Evolutionary conservation across 1,139 yeast species (phyloP), one percentile per base, ranked within the genome.

Genomic region (Chernovozyma sophiae-reginae): DNA sequence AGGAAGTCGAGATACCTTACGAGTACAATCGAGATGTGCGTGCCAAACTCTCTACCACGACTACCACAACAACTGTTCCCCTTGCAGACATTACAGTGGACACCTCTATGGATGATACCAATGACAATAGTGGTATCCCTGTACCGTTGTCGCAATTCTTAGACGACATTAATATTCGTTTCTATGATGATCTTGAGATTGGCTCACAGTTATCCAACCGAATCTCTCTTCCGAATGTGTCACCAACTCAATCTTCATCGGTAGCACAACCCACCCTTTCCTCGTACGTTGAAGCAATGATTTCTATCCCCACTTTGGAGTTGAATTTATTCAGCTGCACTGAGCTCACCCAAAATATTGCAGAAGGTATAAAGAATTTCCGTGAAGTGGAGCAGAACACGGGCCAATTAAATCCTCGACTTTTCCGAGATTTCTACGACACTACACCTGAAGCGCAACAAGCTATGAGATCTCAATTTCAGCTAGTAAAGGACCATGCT

Each of bases 241-340:
- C 57, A 0, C 42, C 46, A 10, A 46, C 52, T 1, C 42, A 43
- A n/a, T 38, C 43, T 5, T 31, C 23, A 11, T 52, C 53, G 17
- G 44, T 43, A 2, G 40, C 36, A 3, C 39, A 46, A 1, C 46
- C 49, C 17, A 38, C 41, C 8, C 36, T 48, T 14, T 44, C 39
- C 1, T 74, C 69, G 30, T 71, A 58, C 42, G 53, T 60, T 8
- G 46, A 43, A 28, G 72, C 68, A 1, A 49, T 52, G 16, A 56
- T 56, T 11, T 56, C 53, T 27, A 49, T 67, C 15, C 65, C 68
- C 4, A 48, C 73, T 30, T 48, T 76, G 14, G 79, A 76, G 39
- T 64, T 72, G 40, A 69, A 65, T 42, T 71, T 73, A 30, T 76
- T 78, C 43, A 73, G 79, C 40, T 72, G 77, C 44, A 60, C 66